Percentiles rank a stretch among this genome's conserved stretches.
Evolutionary conservation across 2,329 filamentous ascomycete species (phyloP).

Genomic region (Fusarium tricinctum): DNA sequence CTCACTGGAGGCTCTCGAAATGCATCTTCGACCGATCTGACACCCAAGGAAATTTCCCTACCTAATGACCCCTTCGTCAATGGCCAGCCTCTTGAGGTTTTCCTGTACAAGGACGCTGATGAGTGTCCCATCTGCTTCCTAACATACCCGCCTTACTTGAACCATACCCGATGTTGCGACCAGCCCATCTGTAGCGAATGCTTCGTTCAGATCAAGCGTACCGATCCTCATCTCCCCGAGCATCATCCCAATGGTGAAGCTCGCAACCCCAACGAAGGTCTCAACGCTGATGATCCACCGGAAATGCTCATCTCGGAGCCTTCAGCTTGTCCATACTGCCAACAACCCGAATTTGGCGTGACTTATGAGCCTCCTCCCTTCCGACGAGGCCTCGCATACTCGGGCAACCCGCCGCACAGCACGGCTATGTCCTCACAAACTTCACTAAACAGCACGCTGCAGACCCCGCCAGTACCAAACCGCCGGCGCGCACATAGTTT

Average conservation of each 20-base stretch:
- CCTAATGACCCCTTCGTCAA: slow-evolving; percentile 90
- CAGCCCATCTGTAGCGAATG: slow-evolving; percentile 98
- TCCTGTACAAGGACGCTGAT: slow-evolving; percentile 88
- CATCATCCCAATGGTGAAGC: slow-evolving; percentile 69
- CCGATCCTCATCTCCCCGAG: slow-evolving; percentile 90
- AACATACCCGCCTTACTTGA: slow-evolving; percentile 94
- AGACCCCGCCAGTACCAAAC: slow-evolving; percentile 55
- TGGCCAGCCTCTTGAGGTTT: slow-evolving; percentile 92
- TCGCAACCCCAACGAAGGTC: slow-evolving; percentile 54
- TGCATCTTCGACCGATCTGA: slow-evolving; percentile 77
- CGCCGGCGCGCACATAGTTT: slow-evolving; percentile 71
- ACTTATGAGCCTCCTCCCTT: slow-evolving; percentile 93
- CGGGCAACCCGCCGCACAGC: slow-evolving; percentile 57
- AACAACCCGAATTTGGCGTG: slow-evolving; percentile 95
- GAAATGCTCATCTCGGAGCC: slow-evolving; percentile 89
- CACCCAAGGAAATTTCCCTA: slow-evolving; percentile 82
- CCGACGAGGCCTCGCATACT: slow-evolving; percentile 83
- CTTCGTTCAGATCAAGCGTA: slow-evolving; percentile 97
- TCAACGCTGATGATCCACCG: slow-evolving; percentile 64
- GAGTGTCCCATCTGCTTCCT: slow-evolving; percentile 98
- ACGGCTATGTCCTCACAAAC: slow-evolving; percentile 90
- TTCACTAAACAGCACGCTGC: slow-evolving; percentile 75
- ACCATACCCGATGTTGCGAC: slow-evolving; percentile 94
- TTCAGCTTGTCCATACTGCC: slow-evolving; percentile 93
- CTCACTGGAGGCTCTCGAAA: slow-evolving; percentile 81